Evolutionary conservation across 2,329 filamentous ascomycete species (phyloP).

Genomic region (Mariannaea sp.): DNA sequence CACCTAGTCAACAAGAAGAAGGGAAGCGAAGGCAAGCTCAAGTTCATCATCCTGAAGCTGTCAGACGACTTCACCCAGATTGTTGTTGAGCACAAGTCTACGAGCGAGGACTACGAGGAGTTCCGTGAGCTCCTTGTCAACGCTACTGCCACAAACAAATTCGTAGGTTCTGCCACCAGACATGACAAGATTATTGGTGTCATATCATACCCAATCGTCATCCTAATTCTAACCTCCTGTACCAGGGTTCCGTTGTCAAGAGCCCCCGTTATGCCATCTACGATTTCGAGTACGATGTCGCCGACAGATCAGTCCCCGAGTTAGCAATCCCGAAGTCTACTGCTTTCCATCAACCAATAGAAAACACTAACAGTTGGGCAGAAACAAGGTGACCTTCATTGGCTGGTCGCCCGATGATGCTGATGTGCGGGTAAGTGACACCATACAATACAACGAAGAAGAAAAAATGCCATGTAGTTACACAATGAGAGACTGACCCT

Average conservation of each 20-base stretch:
- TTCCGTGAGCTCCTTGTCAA: slow-evolving; percentile 79
- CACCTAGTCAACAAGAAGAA: slow-evolving; percentile 85
- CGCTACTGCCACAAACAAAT: slow-evolving; percentile 73
- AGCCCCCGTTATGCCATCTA: slow-evolving; percentile 84
- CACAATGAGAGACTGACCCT: slow-evolving; percentile 16
- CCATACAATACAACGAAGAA: slow-evolving; percentile 52
- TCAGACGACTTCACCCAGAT: slow-evolving; percentile 83
- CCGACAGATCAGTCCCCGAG: slow-evolving; percentile 39
- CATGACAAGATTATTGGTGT: neutral
- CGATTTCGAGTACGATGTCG: slow-evolving; percentile 79
- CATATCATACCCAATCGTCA: neutral
- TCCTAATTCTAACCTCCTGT: slow-evolving; percentile 11
- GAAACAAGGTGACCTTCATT: slow-evolving; percentile 80
- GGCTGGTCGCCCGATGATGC: slow-evolving; percentile 84
- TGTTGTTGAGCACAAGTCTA: slow-evolving; percentile 75
- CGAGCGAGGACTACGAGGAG: slow-evolving; percentile 68
- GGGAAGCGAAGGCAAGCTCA: slow-evolving; percentile 57
- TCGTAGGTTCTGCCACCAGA: slow-evolving; percentile 49
- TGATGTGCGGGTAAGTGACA: slow-evolving; percentile 68
- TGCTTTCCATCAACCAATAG: neutral
- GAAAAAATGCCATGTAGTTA: slow-evolving; percentile 69
- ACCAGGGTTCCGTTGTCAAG: slow-evolving; percentile 63
- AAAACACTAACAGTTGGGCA: slow-evolving; percentile 40
- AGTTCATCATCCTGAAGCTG: slow-evolving; percentile 89
- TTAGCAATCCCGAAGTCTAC: slow-evolving; percentile 42